A percentile compares a stretch with the other conserved stretches of the same genome.
phyloP scores from a whole-genome alignment of 805 yeast species.

The Yarrowia divulgata region DNA sequence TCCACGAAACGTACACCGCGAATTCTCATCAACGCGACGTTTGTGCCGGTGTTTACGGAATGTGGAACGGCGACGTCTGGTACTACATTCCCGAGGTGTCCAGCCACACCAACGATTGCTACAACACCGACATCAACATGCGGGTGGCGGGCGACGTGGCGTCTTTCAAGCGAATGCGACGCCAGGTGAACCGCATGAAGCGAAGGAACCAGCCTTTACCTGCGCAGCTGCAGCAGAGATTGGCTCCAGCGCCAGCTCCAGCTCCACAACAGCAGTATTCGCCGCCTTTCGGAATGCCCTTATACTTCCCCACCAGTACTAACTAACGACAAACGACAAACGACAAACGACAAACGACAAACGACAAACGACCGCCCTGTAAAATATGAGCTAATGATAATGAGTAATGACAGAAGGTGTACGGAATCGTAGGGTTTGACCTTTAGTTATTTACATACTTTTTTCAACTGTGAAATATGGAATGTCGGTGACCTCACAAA shows the following conservation, averaged over 20 bases:
- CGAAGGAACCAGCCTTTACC: slow-evolving; percentile 1
- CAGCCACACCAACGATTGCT: slow-evolving; percentile 21
- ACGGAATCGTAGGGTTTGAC: too few species aligned
- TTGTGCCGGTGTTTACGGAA: slow-evolving; percentile 13
- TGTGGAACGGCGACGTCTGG: slow-evolving; percentile 34
- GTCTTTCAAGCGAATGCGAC: slow-evolving; percentile 18
- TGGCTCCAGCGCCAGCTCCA: neutral
- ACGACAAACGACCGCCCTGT: slow-evolving; percentile 15
- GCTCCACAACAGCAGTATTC: neutral
- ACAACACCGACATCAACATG: slow-evolving; percentile 10
- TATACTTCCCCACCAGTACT: slow-evolving; percentile 18
- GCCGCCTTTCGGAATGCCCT: slow-evolving; percentile 3
- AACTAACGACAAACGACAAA: too few species aligned
- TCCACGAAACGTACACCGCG: slow-evolving; percentile 1
- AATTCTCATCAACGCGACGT: slow-evolving; percentile 15
- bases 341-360: too few species aligned
- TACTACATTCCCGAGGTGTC: slow-evolving; percentile 13
- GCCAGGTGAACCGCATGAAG: slow-evolving; percentile 13
- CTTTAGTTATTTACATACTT: too few species aligned
- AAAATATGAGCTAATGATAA: slow-evolving; percentile 23
- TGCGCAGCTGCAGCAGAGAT: neutral
- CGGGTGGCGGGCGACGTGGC: slow-evolving; percentile 19
- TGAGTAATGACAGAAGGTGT: slow-evolving; percentile 30
- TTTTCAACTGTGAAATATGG: too few species aligned
- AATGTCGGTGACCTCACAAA: too few species aligned